phyloP scores from a whole-genome alignment of 768 basidiomycete genomes.

The Leucosporidium yakuticum region DNA sequence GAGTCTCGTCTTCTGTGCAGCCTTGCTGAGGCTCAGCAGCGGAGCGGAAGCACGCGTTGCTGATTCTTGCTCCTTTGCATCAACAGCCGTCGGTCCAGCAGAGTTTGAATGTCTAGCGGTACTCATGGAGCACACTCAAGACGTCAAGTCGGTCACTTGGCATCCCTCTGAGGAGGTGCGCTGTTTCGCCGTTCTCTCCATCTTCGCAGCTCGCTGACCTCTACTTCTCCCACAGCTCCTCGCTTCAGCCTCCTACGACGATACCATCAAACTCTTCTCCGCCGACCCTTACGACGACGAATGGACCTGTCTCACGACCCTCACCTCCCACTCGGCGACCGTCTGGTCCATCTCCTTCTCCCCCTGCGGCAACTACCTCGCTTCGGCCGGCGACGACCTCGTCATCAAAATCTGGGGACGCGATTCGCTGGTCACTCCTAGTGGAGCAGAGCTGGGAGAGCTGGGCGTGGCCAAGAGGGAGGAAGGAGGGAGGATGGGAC shows the following conservation, averaged over 20 bases:
- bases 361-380: constrained; percentile 72
- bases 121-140: constrained; percentile 92
- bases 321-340: constrained; percentile 65
- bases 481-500: constrained; percentile 40
- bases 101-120: constrained; percentile 95
- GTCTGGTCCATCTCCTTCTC: constrained; percentile 84
- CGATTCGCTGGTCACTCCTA: not conserved
- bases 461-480: constrained; percentile 37
- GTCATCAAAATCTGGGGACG: constrained; percentile 82
- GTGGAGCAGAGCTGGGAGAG: constrained; percentile 10
- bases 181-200: constrained; percentile 8
- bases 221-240: constrained; percentile 60
- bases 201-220: not conserved
- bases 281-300: constrained; percentile 94
- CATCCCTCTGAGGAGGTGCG: constrained; percentile 88
- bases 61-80: not conserved
- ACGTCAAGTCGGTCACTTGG: constrained; percentile 92
- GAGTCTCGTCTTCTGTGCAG: constrained; percentile 10
- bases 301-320: constrained; percentile 69
- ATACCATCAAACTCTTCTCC: constrained; percentile 84
- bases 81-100: constrained; percentile 60
- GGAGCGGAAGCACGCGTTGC: not conserved
- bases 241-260: constrained; percentile 94
- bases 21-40: not conserved
- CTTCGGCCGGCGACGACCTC: constrained; percentile 76